These are phyloP conservation scores for Xylaria sp. DNA, from an alignment of 2,329 filamentous ascomycete species.

Conservation along the genomic window DNA sequence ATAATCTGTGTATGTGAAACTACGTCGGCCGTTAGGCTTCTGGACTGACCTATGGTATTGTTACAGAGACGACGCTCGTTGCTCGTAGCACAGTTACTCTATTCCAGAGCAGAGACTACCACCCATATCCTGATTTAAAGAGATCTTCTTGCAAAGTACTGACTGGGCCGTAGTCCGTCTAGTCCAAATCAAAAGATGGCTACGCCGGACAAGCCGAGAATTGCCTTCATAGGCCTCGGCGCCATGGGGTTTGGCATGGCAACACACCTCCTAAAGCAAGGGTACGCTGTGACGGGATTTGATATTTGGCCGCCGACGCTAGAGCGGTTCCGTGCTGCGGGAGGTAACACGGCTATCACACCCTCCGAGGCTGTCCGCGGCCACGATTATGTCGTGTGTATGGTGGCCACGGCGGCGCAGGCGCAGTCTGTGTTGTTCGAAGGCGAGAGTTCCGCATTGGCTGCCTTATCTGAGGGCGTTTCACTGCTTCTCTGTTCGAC, in stretches of 20 bases:
- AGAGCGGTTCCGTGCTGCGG: constrained; percentile 70
- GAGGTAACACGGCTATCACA: constrained; percentile 68
- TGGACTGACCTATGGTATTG: background rate
- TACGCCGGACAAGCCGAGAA: constrained; percentile 49
- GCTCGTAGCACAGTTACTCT: constrained; percentile 1
- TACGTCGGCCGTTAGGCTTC: background rate
- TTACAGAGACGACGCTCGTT: background rate
- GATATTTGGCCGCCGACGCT: constrained; percentile 76
- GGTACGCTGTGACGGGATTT: constrained; percentile 75
- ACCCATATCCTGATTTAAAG: background rate
- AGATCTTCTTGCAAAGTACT: background rate
- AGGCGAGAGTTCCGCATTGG: constrained; percentile 60
- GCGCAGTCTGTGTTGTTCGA: constrained; percentile 73
- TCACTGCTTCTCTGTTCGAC: constrained; percentile 76
- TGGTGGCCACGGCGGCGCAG: constrained; percentile 79
- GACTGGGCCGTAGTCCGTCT: background rate
- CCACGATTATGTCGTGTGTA: constrained; percentile 72
- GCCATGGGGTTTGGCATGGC: constrained; percentile 89
- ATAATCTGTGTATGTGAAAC: constrained; percentile 8
- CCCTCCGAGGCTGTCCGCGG: constrained; percentile 69
- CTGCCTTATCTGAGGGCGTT: constrained; percentile 65
- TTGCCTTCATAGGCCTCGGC: constrained; percentile 79
- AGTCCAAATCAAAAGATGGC: constrained; percentile 38
- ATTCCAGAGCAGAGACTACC: constrained; percentile 3
- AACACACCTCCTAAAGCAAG: constrained; percentile 73